A percentile compares a stretch with the other conserved stretches of the same genome.
Evolutionary conservation across 2,329 filamentous ascomycete genomes (phyloP).

Genomic region (Cryoendolithus antarcticus): DNA sequence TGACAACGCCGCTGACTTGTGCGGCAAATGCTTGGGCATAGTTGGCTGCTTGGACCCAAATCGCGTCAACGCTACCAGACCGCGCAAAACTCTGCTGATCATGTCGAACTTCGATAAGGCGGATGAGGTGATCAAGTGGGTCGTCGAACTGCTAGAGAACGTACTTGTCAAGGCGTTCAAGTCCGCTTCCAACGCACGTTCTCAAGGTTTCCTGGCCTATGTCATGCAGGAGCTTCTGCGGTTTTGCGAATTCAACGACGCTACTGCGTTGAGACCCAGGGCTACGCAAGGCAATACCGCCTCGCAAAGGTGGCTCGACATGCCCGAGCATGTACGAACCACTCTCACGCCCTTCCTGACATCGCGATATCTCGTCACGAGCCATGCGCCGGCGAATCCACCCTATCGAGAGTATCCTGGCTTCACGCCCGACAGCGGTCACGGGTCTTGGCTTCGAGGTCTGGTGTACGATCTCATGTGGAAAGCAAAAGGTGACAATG

Average conservation of each 20-base stretch:
- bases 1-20: slow-evolving; percentile 58
- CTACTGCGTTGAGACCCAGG: slow-evolving; percentile 38
- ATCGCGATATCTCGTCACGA: slow-evolving; percentile 65
- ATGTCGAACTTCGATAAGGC: slow-evolving; percentile 71
- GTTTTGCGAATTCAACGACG: slow-evolving; percentile 58
- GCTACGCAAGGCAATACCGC: slow-evolving; percentile 46
- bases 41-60: slow-evolving; percentile 90
- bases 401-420: slow-evolving; percentile 53
- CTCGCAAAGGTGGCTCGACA: slow-evolving; percentile 61
- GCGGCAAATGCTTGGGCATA: slow-evolving; percentile 71
- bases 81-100: slow-evolving; percentile 73
- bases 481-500: slow-evolving; percentile 61
- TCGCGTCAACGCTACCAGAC: slow-evolving; percentile 65
- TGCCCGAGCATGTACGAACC: slow-evolving; percentile 67
- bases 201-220: slow-evolving; percentile 86
- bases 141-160: slow-evolving; percentile 71
- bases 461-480: slow-evolving; percentile 74
- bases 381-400: slow-evolving; percentile 15
- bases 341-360: slow-evolving; percentile 78
- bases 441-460: slow-evolving; percentile 68
- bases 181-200: slow-evolving; percentile 73
- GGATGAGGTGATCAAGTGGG: slow-evolving; percentile 73
- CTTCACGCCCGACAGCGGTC: slow-evolving; percentile 55
- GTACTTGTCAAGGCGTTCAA: slow-evolving; percentile 85
- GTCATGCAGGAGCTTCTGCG: slow-evolving; percentile 86